These are phyloP conservation scores for Isoetes taiwanensis DNA, from an alignment of 75 land plant species.

Conservation along the genomic window DNA sequence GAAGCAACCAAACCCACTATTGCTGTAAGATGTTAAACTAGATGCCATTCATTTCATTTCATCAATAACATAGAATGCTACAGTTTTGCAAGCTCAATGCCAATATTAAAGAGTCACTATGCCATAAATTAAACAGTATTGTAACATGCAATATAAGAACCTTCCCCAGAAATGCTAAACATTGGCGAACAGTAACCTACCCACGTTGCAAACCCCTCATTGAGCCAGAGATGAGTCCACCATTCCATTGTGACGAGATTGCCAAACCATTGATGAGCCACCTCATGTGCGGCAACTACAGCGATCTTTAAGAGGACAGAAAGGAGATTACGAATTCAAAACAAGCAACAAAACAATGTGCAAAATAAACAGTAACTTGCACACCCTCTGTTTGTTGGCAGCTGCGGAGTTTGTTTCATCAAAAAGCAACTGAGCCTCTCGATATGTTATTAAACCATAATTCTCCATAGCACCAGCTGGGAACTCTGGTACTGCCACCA, in stretches of 20 bases:
- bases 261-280: slow-evolving; percentile 3
- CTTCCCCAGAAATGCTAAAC: no score
- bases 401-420: slow-evolving; percentile 1
- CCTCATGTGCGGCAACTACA: slow-evolving; percentile 2
- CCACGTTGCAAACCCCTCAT: slow-evolving; percentile 6
- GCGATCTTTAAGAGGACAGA: neutral
- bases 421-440: neutral
- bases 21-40: neutral
- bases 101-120: no score
- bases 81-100: no score
- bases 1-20: no score
- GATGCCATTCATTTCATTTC: neutral
- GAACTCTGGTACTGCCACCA: slow-evolving; percentile 1
- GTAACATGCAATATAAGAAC: no score
- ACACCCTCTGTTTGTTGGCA: slow-evolving; percentile 5
- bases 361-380: neutral
- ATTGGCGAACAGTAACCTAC: no score
- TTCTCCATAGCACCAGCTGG: slow-evolving; percentile 5
- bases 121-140: no score
- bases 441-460: neutral
- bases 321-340: neutral
- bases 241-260: slow-evolving; percentile 8
- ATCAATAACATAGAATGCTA: no score
- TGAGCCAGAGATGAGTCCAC: slow-evolving; percentile 8
- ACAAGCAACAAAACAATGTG: neutral